phyloP scores from a whole-genome alignment of 495 filamentous ascomycete species.

The Neurospora terricola region DNA sequence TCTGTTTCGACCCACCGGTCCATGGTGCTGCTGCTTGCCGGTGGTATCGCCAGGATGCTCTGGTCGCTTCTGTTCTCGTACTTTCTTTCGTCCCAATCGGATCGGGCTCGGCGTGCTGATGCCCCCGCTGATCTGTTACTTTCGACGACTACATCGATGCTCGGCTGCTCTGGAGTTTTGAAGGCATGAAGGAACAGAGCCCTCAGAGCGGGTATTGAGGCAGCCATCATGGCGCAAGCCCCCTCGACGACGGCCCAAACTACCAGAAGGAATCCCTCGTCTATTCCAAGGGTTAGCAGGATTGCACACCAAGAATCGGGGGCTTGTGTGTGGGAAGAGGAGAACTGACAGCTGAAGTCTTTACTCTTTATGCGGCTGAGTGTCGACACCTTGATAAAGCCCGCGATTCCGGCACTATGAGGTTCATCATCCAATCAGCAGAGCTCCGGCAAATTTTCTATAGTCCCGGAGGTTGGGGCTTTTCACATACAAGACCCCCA shows the following conservation, averaged over 20 bases:
- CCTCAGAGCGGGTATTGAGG: conserved; percentile 26
- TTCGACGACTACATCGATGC: not conserved
- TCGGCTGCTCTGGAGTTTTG: not conserved
- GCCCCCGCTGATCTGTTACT: not conserved
- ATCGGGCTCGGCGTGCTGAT: not conserved
- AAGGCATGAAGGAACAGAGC: conserved; percentile 8
- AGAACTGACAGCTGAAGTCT: not conserved
- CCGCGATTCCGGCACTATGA: not conserved
- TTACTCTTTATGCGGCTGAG: not conserved
- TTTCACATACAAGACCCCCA: conserved; percentile 18
- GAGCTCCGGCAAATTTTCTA: not conserved
- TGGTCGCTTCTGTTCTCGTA: not conserved
- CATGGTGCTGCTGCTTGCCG: not conserved
- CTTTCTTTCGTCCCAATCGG: not conserved
- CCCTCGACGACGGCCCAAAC: conserved; percentile 26
- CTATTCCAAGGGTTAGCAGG: conserved; percentile 7
- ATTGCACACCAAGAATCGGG: not conserved
- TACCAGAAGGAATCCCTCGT: conserved; percentile 18
- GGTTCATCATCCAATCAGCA: not conserved
- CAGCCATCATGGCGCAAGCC: conserved; percentile 26
- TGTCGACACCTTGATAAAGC: not conserved
- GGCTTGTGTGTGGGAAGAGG: not conserved
- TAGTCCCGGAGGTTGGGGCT: not conserved
- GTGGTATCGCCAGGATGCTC: not conserved
- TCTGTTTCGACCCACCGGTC: not conserved